Evolutionary conservation across 352 stramenopile species (phyloP).

Genomic region (Hyaloperonospora brassicae): DNA sequence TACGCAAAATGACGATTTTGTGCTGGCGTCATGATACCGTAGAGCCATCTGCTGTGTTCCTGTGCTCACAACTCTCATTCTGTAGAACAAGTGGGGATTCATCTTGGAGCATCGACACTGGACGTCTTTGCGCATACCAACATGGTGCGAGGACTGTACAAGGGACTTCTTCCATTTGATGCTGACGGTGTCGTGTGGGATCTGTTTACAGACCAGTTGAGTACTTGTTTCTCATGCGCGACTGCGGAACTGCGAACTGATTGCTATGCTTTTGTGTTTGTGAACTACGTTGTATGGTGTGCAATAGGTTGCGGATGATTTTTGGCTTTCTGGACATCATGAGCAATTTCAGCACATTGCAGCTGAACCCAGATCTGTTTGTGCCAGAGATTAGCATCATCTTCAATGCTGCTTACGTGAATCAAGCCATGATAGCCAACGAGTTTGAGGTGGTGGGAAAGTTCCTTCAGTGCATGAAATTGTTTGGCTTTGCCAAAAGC

Average conservation of each 20-base stretch:
- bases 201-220: conserved; percentile 63
- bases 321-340: conserved; percentile 71
- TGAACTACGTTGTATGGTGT: conserved; percentile 2
- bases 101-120: conserved; percentile 52
- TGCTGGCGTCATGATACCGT: background rate
- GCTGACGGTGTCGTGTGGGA: conserved; percentile 55
- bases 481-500: conserved; percentile 47
- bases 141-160: conserved; percentile 56
- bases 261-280: conserved; percentile 3
- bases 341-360: conserved; percentile 68
- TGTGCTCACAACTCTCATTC: conserved; percentile 3
- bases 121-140: conserved; percentile 74
- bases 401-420: conserved; percentile 60
- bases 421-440: conserved; percentile 58
- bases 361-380: conserved; percentile 61
- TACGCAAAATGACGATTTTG: conserved; percentile 16
- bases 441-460: conserved; percentile 71
- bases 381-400: conserved; percentile 66
- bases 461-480: conserved; percentile 69
- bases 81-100: conserved; percentile 63
- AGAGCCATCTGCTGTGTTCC: background rate
- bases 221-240: conserved; percentile 8
- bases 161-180: conserved; percentile 59
- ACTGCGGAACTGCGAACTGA: conserved; percentile 8
- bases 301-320: conserved; percentile 61